These are phyloP conservation scores for Sequoiadendron giganteum DNA, from an alignment of 75 land plant genomes.

Conservation along the genomic window DNA sequence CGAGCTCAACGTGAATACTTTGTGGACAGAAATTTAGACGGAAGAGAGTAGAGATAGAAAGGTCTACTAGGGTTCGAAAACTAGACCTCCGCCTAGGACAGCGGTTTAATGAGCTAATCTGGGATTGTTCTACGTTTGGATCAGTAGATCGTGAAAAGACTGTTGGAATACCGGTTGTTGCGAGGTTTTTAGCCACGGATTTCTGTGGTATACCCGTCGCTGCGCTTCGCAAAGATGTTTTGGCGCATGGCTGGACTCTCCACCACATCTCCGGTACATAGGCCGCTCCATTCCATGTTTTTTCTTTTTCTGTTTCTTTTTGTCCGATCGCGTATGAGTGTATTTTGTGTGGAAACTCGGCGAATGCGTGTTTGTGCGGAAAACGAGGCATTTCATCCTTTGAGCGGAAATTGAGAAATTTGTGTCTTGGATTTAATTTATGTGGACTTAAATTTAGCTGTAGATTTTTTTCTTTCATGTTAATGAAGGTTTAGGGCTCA, in stretches of 20 bases:
- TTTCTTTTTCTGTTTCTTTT: background rate
- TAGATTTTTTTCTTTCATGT: background rate
- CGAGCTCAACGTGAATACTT: background rate
- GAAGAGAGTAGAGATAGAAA: background rate
- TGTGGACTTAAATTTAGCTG: background rate
- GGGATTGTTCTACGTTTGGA: background rate
- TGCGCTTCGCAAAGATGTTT: constrained; percentile 49
- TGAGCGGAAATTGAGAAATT: background rate
- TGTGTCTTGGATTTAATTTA: background rate
- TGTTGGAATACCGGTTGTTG: background rate
- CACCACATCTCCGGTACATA: constrained; percentile 71
- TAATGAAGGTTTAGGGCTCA: background rate
- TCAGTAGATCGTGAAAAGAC: background rate
- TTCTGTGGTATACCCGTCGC: background rate
- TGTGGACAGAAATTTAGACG: background rate
- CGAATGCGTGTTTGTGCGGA: background rate
- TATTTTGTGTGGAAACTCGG: background rate
- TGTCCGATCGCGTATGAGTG: background rate
- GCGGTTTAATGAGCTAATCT: background rate
- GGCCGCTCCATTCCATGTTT: background rate
- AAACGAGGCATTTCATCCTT: background rate
- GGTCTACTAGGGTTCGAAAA: constrained; percentile 3
- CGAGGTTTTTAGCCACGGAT: constrained; percentile 5
- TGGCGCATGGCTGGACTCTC: constrained; percentile 79
- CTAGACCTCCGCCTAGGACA: background rate